These are phyloP conservation scores for Trichoderma sp. DNA, from an alignment of 2,329 filamentous ascomycete species.

Conservation along the genomic window DNA sequence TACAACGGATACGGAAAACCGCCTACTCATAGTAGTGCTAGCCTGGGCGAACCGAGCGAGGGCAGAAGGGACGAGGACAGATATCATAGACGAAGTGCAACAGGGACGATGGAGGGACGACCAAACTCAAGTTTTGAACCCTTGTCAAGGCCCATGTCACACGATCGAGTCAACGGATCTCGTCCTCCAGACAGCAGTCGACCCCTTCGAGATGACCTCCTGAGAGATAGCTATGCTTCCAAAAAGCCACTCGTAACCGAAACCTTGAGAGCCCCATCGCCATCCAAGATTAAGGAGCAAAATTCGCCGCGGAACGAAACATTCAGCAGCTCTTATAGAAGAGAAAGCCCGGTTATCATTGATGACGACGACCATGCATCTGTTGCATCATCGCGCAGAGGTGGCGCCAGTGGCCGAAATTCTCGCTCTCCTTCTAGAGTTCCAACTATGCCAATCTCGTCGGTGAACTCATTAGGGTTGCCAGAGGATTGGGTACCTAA, in stretches of 20 bases:
- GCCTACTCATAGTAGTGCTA: slow-evolving; percentile 40
- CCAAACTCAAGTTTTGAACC: slow-evolving; percentile 37
- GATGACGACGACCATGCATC: slow-evolving; percentile 44
- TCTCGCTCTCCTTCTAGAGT: slow-evolving; percentile 43
- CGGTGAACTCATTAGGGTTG: slow-evolving; percentile 34
- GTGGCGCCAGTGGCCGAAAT: slow-evolving; percentile 22
- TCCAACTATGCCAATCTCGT: slow-evolving; percentile 41
- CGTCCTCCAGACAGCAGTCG: slow-evolving; percentile 36
- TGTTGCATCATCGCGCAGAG: slow-evolving; percentile 35
- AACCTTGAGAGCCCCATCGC: slow-evolving; percentile 30
- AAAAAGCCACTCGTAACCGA: slow-evolving; percentile 34
- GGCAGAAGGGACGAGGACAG: slow-evolving; percentile 35
- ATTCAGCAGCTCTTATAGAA: slow-evolving; percentile 1
- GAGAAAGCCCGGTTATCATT: slow-evolving; percentile 25
- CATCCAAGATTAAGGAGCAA: slow-evolving; percentile 35
- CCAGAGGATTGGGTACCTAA: slow-evolving; percentile 18
- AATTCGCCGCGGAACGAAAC: slow-evolving; percentile 48
- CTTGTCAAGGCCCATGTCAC: slow-evolving; percentile 39
- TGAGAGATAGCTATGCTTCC: slow-evolving; percentile 40
- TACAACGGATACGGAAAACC: slow-evolving; percentile 43
- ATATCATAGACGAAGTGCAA: slow-evolving; percentile 36
- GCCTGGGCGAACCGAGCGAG: slow-evolving; percentile 33
- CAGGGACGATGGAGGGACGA: slow-evolving; percentile 38
- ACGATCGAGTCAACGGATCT: slow-evolving; percentile 40
- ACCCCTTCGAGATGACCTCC: slow-evolving; percentile 36